phyloP scores from a whole-genome alignment of 768 basidiomycete species.

The Russula dissimulans region DNA sequence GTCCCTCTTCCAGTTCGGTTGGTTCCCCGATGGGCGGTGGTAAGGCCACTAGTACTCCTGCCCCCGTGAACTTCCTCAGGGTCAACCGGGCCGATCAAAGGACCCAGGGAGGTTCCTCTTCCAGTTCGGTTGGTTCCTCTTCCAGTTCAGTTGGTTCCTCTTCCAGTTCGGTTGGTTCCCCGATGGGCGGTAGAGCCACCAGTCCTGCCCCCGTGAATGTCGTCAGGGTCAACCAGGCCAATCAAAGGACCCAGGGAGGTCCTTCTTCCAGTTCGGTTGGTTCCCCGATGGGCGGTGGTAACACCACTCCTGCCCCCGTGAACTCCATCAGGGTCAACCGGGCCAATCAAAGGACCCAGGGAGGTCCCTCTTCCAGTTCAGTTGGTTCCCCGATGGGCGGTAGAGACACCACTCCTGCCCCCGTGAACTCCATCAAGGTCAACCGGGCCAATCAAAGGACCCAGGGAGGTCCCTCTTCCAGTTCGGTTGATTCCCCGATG shows the following conservation, averaged over 20 bases:
- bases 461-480: constrained; percentile 44
- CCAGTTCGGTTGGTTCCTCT: too few relatives aligned
- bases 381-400: too few relatives aligned
- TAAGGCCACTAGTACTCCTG: constrained; percentile 66
- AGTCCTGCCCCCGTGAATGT: constrained; percentile 90
- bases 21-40: constrained; percentile 6
- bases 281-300: constrained; percentile 19
- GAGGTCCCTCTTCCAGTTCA: too few relatives aligned
- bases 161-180: constrained; percentile 4
- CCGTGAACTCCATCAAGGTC: constrained; percentile 85
- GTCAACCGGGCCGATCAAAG: constrained; percentile 64
- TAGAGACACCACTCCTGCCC: constrained; percentile 72
- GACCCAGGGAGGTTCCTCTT: constrained; percentile 45
- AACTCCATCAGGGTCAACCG: constrained; percentile 68
- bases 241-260: constrained; percentile 90
- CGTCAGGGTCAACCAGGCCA: constrained; percentile 99
- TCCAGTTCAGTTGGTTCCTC: too few relatives aligned
- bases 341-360: constrained; percentile 88
- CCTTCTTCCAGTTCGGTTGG: constrained; percentile 14
- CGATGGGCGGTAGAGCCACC: constrained; percentile 33
- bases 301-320: constrained; percentile 76
- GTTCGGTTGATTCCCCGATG: constrained; percentile 10
- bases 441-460: constrained; percentile 99
- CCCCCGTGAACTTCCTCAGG: constrained; percentile 85
- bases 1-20: too few relatives aligned